Conservation (phyloP, 306 rosid genomes). For the Lagenaria siceraria region DNA sequence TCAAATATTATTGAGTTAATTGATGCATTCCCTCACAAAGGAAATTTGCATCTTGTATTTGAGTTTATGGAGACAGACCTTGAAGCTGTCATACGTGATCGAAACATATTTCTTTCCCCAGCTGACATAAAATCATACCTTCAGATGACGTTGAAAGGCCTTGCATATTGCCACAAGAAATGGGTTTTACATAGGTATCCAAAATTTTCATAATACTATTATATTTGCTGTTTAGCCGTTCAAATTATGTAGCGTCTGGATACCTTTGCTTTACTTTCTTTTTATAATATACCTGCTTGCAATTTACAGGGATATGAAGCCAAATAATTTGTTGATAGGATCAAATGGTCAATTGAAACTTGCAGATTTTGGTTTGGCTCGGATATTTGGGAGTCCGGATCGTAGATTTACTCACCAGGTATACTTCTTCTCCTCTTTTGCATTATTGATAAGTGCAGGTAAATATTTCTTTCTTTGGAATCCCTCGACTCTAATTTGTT, state of each 20-base stretch:
- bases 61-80: constrained; percentile 99
- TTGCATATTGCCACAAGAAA: constrained; percentile 82
- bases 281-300: constrained; percentile 7
- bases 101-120: constrained; percentile 80
- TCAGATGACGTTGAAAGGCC: constrained; percentile 91
- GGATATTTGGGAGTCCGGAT: constrained; percentile 94
- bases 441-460: constrained; percentile 2
- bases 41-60: constrained; percentile 89
- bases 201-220: neutral
- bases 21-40: constrained; percentile 88
- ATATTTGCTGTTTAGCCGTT: neutral
- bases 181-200: constrained; percentile 91
- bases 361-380: constrained; percentile 97
- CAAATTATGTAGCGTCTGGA: neutral
- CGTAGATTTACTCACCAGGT: constrained; percentile 97
- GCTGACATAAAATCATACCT: constrained; percentile 81
- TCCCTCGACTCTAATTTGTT: neutral
- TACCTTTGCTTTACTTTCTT: constrained; percentile 15
- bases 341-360: constrained; percentile 86
- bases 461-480: neutral
- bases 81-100: constrained; percentile 90
- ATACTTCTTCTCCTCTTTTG: constrained; percentile 22
- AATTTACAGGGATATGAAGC: constrained; percentile 90
- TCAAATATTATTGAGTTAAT: constrained; percentile 78
- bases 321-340: constrained; percentile 94